phyloP scores from a whole-genome alignment of 331 rosid genomes.

The Acacia pycnantha region DNA sequence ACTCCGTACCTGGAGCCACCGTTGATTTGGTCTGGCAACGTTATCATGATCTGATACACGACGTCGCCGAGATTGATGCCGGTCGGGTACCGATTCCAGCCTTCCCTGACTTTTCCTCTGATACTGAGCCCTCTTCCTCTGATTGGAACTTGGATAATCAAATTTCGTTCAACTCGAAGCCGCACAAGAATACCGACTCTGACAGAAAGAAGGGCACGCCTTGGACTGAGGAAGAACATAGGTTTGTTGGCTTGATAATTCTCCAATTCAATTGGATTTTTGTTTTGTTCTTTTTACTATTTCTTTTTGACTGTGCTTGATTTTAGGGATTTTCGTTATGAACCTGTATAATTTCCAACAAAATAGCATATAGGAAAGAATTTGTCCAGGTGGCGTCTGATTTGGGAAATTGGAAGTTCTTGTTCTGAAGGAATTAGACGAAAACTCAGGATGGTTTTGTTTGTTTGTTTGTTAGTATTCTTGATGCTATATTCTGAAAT shows the following conservation, averaged over 20 bases:
- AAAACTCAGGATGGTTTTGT: neutral
- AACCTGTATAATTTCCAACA: slow-evolving; percentile 7
- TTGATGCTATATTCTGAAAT: neutral
- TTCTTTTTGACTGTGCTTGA: neutral
- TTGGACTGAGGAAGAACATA: slow-evolving; percentile 89
- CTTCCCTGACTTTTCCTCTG: slow-evolving; percentile 41
- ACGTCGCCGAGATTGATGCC: slow-evolving; percentile 69
- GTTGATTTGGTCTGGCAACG: slow-evolving; percentile 53
- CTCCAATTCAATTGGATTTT: neutral
- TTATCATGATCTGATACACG: slow-evolving; percentile 69
- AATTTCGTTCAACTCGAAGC: slow-evolving; percentile 64
- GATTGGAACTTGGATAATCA: slow-evolving; percentile 66
- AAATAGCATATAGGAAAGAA: neutral
- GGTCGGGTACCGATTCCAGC: slow-evolving; percentile 73
- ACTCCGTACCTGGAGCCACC: slow-evolving; percentile 58
- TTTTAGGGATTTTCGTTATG: neutral
- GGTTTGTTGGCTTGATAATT: slow-evolving; percentile 28
- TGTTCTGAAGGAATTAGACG: neutral
- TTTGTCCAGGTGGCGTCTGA: neutral
- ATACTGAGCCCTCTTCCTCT: neutral
- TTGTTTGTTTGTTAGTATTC: neutral
- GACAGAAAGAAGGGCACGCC: slow-evolving; percentile 93
- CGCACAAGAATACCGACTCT: slow-evolving; percentile 35
- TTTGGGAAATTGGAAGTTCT: neutral
- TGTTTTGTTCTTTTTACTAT: neutral